Evolutionary conservation across 2,329 filamentous ascomycete species (phyloP), one percentile per base, ranked within the genome.

Genomic region (Stenocarpella maydis): DNA sequence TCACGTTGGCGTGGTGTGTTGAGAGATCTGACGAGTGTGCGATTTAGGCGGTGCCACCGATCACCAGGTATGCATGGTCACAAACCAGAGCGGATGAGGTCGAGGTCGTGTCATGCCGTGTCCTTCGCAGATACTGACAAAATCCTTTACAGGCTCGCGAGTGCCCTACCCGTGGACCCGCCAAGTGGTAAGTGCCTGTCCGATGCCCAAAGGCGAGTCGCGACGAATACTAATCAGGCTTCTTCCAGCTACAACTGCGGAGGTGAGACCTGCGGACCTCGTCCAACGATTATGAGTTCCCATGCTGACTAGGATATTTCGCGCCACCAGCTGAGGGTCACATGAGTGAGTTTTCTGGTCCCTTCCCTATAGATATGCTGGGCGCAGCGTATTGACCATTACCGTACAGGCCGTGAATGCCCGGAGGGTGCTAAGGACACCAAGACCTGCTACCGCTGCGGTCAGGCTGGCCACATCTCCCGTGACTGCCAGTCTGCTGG

Each of bases 401-500:
- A 21, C 41, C 21, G 34, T 72, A 26, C 28, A 92, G 91, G 92
- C 88, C 93, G 95, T 82, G 95, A 98, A 80, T 98, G 95, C 87
- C 90, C 92, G 73, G 90, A 93, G 80, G 91, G 94, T 71, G 89
- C 92, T 77, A 97, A 97, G 87, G 94, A 97, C 83, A 94, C 83
- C 80, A 89, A 92, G 85, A 87, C 89, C 76, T 92, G 89, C 86
- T 92, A 92, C 84, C 88, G 91, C 77, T 94, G 92, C 85, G 93
- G 93, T 79, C 89, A 92, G 82, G 83, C 90, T 75, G 95, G 94
- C 72, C 95, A 98, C 87, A 92, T 98, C 81, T 96, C 93, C 76
- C 94, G 95, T 76, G 95, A 98, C 78, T 95, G 92, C 85, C 83
- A 85, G 73, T 83, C 83, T 72, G 83, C 84, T 65, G 82, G 81